phyloP scores from a whole-genome alignment of 192 early-diverging fungal species.

The Umbelopsis sp. region DNA sequence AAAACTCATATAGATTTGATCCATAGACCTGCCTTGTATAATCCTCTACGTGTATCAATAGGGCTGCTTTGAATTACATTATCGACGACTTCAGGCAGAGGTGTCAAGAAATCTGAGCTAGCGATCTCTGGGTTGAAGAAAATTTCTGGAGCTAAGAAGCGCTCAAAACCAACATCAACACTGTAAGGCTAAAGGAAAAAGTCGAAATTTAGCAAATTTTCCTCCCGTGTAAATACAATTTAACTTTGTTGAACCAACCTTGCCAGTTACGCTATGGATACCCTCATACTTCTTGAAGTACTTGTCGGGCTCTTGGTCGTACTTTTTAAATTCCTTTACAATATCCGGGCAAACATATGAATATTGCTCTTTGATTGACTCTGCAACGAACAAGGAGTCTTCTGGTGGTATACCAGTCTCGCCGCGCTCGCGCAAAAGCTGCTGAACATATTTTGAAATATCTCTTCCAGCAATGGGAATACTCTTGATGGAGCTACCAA shows the following conservation, averaged over 20 bases:
- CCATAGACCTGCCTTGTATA: constrained; percentile 77
- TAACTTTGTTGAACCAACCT: constrained; percentile 48
- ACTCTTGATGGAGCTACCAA: constrained; percentile 97
- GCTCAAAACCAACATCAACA: constrained; percentile 97
- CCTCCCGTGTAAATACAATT: background rate
- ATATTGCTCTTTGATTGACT: constrained; percentile 95
- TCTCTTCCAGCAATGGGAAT: constrained; percentile 99
- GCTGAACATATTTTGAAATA: constrained; percentile 97
- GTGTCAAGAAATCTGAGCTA: constrained; percentile 94
- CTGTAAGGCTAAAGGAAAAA: constrained; percentile 70
- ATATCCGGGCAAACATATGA: constrained; percentile 97
- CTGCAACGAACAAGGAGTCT: constrained; percentile 93
- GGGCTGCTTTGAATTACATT: constrained; percentile 95
- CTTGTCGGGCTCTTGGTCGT: constrained; percentile 86
- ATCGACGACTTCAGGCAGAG: constrained; percentile 95
- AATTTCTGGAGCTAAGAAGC: constrained; percentile 98
- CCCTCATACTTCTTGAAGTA: constrained; percentile 89
- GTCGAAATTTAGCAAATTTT: background rate
- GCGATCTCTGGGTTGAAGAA: constrained; percentile 99
- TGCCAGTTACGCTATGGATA: constrained; percentile 82
- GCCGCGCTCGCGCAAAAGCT: constrained; percentile 93
- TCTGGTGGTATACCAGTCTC: constrained; percentile 96
- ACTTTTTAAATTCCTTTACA: constrained; percentile 95
- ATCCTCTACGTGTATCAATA: constrained; percentile 94
- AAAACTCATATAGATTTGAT: background rate